Evolutionary conservation across 2,329 filamentous ascomycete species (phyloP).

Genomic region (Pseudocercospora macadamiae): DNA sequence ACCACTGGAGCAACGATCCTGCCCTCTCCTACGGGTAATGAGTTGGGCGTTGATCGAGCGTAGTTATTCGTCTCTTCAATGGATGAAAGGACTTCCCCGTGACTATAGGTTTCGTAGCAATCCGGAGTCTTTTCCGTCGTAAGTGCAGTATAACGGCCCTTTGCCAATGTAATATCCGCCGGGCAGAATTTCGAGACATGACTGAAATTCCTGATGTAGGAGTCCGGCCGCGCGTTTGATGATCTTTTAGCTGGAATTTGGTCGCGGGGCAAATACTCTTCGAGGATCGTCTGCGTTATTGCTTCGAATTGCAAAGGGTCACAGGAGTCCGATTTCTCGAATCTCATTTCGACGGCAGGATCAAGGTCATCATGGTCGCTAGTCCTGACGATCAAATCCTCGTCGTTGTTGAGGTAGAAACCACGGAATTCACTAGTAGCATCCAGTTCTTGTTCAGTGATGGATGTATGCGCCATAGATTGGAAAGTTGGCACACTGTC

Average conservation of each 20-base stretch:
- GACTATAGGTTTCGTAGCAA: too few species aligned
- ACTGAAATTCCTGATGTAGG: constrained; percentile 3
- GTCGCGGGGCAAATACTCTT: neutral
- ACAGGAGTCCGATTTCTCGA: neutral
- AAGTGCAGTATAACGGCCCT: too few species aligned
- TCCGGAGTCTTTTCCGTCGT: too few species aligned
- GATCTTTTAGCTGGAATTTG: neutral
- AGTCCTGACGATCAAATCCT: neutral
- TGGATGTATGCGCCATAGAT: neutral
- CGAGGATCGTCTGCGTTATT: neutral
- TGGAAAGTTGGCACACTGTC: neutral
- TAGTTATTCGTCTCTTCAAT: neutral
- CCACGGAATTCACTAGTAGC: neutral
- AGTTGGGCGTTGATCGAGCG: neutral
- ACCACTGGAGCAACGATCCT: constrained; percentile 1
- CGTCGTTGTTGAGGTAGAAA: neutral
- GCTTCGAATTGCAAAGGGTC: neutral
- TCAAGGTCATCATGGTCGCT: neutral
- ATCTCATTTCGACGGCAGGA: neutral
- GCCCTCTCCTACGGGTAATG: neutral
- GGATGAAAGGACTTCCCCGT: too few species aligned
- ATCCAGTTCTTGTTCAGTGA: neutral
- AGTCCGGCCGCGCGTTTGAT: neutral
- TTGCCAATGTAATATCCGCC: neutral
- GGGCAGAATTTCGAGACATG: neutral